A percentile compares a stretch with the other conserved stretches of the same genome.
phyloP scores from a whole-genome alignment of 2,329 filamentous ascomycete species.

The Cadophora sp. region DNA sequence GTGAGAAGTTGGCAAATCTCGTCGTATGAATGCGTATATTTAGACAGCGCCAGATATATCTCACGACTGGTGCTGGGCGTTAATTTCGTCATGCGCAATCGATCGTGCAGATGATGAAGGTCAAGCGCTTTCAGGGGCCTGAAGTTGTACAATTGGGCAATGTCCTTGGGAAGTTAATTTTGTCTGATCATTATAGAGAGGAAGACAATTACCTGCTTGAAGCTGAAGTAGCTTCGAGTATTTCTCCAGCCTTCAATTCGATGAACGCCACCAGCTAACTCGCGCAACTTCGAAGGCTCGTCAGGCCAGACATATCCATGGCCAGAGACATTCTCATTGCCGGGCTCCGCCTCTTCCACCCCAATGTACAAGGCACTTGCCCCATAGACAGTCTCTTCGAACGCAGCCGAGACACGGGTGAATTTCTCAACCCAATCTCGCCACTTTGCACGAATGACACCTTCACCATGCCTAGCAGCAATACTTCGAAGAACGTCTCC shows the following conservation, averaged over 20 bases:
- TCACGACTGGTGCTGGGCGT: slow-evolving; percentile 77
- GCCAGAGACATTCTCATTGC: slow-evolving; percentile 67
- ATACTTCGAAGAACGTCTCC: slow-evolving; percentile 84
- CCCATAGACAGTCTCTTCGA: slow-evolving; percentile 95
- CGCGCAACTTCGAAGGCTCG: slow-evolving; percentile 78
- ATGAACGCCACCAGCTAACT: slow-evolving; percentile 89
- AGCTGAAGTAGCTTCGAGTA: slow-evolving; percentile 94
- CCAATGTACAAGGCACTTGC: slow-evolving; percentile 89
- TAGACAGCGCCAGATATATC: slow-evolving; percentile 82
- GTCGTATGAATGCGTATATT: slow-evolving; percentile 79
- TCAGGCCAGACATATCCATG: slow-evolving; percentile 97
- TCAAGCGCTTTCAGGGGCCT: slow-evolving; percentile 82
- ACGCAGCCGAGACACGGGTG: slow-evolving; percentile 88
- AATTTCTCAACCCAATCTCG: slow-evolving; percentile 95
- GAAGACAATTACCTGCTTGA: slow-evolving; percentile 74
- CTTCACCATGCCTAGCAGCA: slow-evolving; percentile 83
- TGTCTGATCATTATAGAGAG: not conserved
- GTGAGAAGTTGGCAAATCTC: slow-evolving; percentile 85
- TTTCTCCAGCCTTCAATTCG: slow-evolving; percentile 97
- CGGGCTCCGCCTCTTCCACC: slow-evolving; percentile 70
- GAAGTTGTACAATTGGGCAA: slow-evolving; percentile 67
- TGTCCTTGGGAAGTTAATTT: slow-evolving; percentile 57
- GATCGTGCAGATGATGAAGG: slow-evolving; percentile 90
- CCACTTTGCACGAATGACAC: slow-evolving; percentile 90
- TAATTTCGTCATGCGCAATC: slow-evolving; percentile 82